Conservation (phyloP, 768 basidiomycete species). For the Leucocoprinus sp. region DNA sequence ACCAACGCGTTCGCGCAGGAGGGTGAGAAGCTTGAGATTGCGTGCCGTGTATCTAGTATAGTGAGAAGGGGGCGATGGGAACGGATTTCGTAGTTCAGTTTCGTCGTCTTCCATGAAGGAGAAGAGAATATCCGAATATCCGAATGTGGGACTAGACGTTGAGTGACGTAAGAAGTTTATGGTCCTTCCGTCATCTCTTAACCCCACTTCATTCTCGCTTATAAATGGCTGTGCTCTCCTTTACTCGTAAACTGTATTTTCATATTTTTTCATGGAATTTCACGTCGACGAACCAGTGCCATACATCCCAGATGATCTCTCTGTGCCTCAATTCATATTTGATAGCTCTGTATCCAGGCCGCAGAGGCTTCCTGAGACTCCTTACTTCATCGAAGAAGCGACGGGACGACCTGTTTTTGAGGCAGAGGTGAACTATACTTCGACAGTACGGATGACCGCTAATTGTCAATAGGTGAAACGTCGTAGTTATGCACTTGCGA, state of each 20-base stretch:
- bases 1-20: slow-evolving; percentile 50
- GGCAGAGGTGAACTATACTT: slow-evolving; percentile 35
- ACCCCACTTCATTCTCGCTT: no score
- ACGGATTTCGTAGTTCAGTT: slow-evolving; percentile 75
- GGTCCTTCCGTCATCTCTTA: no score
- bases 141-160: no score
- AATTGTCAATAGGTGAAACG: slow-evolving; percentile 19
- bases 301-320: slow-evolving; percentile 52
- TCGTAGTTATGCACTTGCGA: slow-evolving; percentile 46
- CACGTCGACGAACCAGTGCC: slow-evolving; percentile 26
- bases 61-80: slow-evolving; percentile 83
- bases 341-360: slow-evolving; percentile 36
- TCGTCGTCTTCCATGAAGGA: slow-evolving; percentile 60
- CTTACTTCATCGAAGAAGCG: slow-evolving; percentile 55
- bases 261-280: slow-evolving; percentile 36
- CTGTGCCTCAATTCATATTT: slow-evolving; percentile 60
- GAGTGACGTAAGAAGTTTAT: no score
- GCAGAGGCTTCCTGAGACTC: slow-evolving; percentile 31
- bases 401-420: slow-evolving; percentile 35
- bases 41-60: slow-evolving; percentile 69
- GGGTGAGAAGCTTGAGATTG: slow-evolving; percentile 60
- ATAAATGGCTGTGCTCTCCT: no score
- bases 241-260: no score
- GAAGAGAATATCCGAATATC: slow-evolving; percentile 13
- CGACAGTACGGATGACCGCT: background rate